These are phyloP conservation scores for Ochetophila trinervis DNA, from an alignment of 306 rosid species.

Conservation along the genomic window DNA sequence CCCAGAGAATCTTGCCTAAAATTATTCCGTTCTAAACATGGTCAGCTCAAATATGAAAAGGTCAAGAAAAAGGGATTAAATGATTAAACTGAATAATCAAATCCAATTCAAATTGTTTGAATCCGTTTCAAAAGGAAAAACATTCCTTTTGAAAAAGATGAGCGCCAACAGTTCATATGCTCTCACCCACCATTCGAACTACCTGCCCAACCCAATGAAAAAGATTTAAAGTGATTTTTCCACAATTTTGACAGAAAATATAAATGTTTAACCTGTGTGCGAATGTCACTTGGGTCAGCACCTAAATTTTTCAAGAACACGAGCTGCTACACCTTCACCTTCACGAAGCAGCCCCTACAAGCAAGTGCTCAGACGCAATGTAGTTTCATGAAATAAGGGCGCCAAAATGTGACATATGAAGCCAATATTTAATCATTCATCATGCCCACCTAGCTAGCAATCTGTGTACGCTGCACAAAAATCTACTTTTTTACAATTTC, in stretches of 20 bases:
- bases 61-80: no score
- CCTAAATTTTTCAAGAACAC: constrained; percentile 94
- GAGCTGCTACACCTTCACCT: constrained; percentile 97
- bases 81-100: no score
- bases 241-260: not conserved
- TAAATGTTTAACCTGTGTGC: constrained; percentile 69
- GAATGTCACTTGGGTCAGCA: constrained; percentile 91
- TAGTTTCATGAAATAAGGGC: constrained; percentile 34
- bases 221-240: not conserved
- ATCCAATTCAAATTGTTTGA: no score
- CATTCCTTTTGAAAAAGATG: no score
- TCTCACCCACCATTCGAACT: constrained; percentile 99
- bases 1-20: no score
- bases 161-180: constrained; percentile 85
- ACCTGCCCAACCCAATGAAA: constrained; percentile 48
- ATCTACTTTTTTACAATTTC: no score
- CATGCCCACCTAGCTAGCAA: no score
- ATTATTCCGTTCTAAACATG: no score
- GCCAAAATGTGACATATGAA: not conserved
- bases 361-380: constrained; percentile 97
- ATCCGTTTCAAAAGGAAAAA: no score
- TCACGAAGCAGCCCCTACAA: constrained; percentile 93
- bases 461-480: constrained; percentile 27
- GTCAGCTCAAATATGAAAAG: no score
- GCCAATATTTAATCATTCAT: not conserved